phyloP scores from a whole-genome alignment of 805 yeast species.

The Sugiyamaella americana region DNA sequence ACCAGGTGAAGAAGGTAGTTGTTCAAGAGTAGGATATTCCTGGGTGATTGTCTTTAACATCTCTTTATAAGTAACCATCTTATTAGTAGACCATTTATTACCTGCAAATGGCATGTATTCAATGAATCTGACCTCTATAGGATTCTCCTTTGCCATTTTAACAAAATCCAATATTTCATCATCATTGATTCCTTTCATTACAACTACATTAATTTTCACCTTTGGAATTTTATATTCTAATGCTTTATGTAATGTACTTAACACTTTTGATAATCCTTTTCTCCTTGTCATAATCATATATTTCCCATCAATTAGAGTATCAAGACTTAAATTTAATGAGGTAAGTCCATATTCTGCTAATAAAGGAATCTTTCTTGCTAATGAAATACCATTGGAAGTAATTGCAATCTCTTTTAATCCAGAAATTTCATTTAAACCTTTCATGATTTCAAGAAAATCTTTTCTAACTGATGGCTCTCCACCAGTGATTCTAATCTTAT shows the following conservation, averaged over 20 bases:
- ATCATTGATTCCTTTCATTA: conserved; percentile 45
- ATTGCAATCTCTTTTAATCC: conserved; percentile 46
- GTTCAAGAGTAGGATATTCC: conserved; percentile 31
- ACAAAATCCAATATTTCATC: conserved; percentile 48
- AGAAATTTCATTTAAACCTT: conserved; percentile 32
- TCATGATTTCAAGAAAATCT: conserved; percentile 43
- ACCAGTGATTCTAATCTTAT: conserved; percentile 47
- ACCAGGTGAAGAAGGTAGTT: conserved; percentile 30
- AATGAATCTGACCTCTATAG: conserved; percentile 46
- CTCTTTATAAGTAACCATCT: conserved; percentile 43
- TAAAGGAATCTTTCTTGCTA: conserved; percentile 43
- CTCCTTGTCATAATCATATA: conserved; percentile 44
- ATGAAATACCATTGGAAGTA: conserved; percentile 48
- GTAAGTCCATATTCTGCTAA: conserved; percentile 41
- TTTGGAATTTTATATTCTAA: conserved; percentile 40
- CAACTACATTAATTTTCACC: conserved; percentile 46
- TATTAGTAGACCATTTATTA: conserved; percentile 44
- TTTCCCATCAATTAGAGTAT: conserved; percentile 48
- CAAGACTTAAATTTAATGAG: conserved; percentile 43
- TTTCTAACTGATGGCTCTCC: conserved; percentile 53
- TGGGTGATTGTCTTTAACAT: conserved; percentile 34
- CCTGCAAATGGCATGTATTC: conserved; percentile 59
- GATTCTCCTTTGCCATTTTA: conserved; percentile 34
- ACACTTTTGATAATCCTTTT: conserved; percentile 43
- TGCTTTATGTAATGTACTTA: conserved; percentile 41